These are phyloP conservation scores for Chrysoporthe puriensis DNA, from an alignment of 2,329 filamentous ascomycete species.

Conservation along the genomic window DNA sequence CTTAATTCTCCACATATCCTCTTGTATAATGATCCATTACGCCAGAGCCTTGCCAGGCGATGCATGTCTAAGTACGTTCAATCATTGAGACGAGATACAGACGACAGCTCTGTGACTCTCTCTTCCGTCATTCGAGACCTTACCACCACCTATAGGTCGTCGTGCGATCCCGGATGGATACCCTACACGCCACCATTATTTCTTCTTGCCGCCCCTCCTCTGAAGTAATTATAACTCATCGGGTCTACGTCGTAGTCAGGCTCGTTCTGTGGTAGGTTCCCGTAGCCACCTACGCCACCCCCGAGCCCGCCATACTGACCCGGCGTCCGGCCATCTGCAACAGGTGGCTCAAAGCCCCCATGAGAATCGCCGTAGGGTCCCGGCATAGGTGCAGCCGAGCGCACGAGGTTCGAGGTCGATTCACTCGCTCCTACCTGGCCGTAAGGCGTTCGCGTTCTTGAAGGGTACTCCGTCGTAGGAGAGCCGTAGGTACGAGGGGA, in stretches of 20 bases:
- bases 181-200: conserved; percentile 16
- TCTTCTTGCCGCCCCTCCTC: conserved; percentile 38
- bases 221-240: conserved; percentile 61
- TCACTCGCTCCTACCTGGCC: conserved; percentile 26
- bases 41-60: conserved; percentile 20
- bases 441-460: conserved; percentile 22
- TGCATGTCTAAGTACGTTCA: conserved; percentile 14
- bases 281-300: conserved; percentile 63
- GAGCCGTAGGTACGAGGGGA: conserved; percentile 23
- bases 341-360: conserved; percentile 33
- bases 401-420: conserved; percentile 27
- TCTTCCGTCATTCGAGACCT: neutral
- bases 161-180: neutral
- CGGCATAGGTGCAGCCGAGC: conserved; percentile 27
- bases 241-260: conserved; percentile 46
- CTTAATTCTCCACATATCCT: neutral
- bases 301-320: conserved; percentile 58
- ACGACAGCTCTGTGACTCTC: neutral
- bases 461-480: conserved; percentile 28
- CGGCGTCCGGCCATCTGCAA: conserved; percentile 29
- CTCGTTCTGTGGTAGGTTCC: conserved; percentile 59
- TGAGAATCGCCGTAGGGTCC: conserved; percentile 30
- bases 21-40: conserved; percentile 13
- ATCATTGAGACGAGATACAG: conserved; percentile 5
- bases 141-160: neutral